These are phyloP conservation scores for Pseudopithomyces chartarum DNA, from an alignment of 2,329 filamentous ascomycete genomes.

Conservation along the genomic window DNA sequence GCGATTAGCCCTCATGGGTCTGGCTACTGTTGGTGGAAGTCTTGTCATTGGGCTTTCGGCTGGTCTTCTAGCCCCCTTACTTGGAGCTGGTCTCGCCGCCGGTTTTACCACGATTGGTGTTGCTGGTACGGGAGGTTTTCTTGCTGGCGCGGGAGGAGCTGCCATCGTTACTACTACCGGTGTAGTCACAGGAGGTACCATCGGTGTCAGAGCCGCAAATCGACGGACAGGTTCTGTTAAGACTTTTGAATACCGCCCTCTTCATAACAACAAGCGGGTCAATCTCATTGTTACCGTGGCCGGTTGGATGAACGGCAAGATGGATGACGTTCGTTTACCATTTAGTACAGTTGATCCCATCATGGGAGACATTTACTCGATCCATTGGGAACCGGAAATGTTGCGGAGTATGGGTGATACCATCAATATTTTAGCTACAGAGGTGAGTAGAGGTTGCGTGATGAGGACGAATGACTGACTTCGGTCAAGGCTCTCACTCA, in stretches of 20 bases:
- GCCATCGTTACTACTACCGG: constrained; percentile 92
- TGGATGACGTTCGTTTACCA: constrained; percentile 93
- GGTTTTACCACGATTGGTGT: constrained; percentile 96
- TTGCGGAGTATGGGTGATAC: constrained; percentile 96
- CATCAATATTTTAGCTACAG: constrained; percentile 96
- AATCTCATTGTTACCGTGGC: constrained; percentile 95
- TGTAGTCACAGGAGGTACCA: constrained; percentile 82
- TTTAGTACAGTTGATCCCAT: constrained; percentile 96
- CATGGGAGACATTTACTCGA: constrained; percentile 97
- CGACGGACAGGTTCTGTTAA: constrained; percentile 88
- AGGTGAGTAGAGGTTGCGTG: constrained; percentile 62
- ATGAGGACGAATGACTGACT: constrained; percentile 33
- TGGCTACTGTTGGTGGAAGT: constrained; percentile 93
- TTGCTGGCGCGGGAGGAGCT: constrained; percentile 89
- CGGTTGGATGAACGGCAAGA: constrained; percentile 98
- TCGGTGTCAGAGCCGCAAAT: constrained; percentile 84
- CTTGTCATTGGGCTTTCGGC: constrained; percentile 95
- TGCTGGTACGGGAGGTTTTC: constrained; percentile 82
- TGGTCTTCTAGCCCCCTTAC: constrained; percentile 87
- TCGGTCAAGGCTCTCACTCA: constrained; percentile 83
- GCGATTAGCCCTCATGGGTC: constrained; percentile 91
- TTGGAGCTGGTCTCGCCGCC: constrained; percentile 89
- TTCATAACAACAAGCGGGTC: constrained; percentile 97
- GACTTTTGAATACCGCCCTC: constrained; percentile 93
- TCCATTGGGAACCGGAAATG: constrained; percentile 98